phyloP scores from a whole-genome alignment of 1,284 basidiomycete genomes.

The Termitomyces sp. region DNA sequence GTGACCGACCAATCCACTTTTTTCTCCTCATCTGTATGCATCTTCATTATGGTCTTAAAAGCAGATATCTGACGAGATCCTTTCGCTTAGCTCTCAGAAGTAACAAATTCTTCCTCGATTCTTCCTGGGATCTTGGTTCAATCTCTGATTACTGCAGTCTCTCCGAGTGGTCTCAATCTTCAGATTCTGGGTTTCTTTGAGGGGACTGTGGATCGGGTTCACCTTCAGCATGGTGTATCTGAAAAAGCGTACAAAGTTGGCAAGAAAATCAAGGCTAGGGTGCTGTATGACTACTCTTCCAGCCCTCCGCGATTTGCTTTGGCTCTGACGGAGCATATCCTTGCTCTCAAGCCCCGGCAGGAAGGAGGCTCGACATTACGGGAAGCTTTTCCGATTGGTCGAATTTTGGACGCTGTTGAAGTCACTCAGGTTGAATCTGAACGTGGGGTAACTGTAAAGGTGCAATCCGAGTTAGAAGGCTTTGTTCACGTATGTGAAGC shows the following conservation, averaged over 20 bases:
- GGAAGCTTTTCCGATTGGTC: conserved; percentile 70
- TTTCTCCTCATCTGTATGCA: conserved; percentile 46
- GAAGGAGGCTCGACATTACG: conserved; percentile 36
- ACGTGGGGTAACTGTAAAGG: conserved; percentile 72
- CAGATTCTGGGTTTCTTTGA: conserved; percentile 93
- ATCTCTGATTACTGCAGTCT: conserved; percentile 78
- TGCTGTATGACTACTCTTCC: conserved; percentile 80
- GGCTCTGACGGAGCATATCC: conserved; percentile 69
- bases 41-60: background rate
- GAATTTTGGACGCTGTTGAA: conserved; percentile 65
- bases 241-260: conserved; percentile 70
- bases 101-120: conserved; percentile 76
- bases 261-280: conserved; percentile 83
- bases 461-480: conserved; percentile 63
- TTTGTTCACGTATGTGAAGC: conserved; percentile 75
- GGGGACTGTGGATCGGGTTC: conserved; percentile 84
- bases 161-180: conserved; percentile 78
- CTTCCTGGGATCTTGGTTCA: conserved; percentile 88
- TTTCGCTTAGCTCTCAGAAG: conserved; percentile 56
- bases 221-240: conserved; percentile 53
- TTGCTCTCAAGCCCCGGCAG: conserved; percentile 46
- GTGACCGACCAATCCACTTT: conserved; percentile 45
- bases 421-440: conserved; percentile 75
- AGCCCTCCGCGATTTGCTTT: conserved; percentile 81
- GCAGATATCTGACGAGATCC: background rate